Percentiles rank a stretch among this genome's conserved stretches.
phyloP scores from a whole-genome alignment of 192 early-diverging fungal species.

The Coemansia sp. region DNA sequence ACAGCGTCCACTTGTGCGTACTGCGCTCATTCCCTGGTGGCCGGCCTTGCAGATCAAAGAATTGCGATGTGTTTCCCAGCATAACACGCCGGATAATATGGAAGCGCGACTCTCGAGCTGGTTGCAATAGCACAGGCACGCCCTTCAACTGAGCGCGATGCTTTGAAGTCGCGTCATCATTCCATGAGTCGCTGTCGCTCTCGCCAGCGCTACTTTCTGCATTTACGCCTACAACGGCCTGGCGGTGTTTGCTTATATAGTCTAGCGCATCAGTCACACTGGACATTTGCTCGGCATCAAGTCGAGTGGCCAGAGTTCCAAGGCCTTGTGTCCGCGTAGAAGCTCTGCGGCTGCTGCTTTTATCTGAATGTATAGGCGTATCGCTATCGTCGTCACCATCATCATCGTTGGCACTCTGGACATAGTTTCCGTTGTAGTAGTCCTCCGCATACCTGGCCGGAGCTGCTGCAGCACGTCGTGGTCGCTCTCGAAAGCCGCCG shows the following conservation, averaged over 20 bases:
- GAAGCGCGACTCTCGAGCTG: conserved; percentile 63
- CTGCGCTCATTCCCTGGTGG: conserved; percentile 58
- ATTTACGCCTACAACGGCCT: not conserved
- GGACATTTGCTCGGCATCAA: conserved; percentile 26
- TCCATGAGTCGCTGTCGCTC: conserved; percentile 21
- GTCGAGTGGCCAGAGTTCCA: conserved; percentile 14
- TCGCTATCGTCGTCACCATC: not conserved
- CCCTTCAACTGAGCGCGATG: conserved; percentile 2
- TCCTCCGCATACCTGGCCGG: conserved; percentile 9
- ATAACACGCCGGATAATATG: conserved; percentile 68
- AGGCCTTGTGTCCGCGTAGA: conserved; percentile 10
- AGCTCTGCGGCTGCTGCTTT: not conserved
- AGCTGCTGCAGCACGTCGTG: conserved; percentile 23
- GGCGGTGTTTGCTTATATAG: conserved; percentile 24
- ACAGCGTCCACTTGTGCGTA: conserved; percentile 91
- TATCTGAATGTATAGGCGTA: not conserved
- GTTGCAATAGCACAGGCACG: conserved; percentile 12
- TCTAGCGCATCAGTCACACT: conserved; percentile 56
- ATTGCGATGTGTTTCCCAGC: conserved; percentile 76
- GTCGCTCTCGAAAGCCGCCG: conserved; percentile 8
- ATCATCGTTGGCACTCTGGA: conserved; percentile 26
- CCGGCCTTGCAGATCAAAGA: conserved; percentile 59
- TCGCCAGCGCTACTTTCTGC: conserved; percentile 17
- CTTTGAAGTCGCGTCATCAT: not conserved
- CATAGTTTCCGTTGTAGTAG: conserved; percentile 21